Evolutionary conservation across 495 filamentous ascomycete genomes (phyloP), one percentile per base, ranked within the genome.

Genomic region (Aspergillus olivimuriae): DNA sequence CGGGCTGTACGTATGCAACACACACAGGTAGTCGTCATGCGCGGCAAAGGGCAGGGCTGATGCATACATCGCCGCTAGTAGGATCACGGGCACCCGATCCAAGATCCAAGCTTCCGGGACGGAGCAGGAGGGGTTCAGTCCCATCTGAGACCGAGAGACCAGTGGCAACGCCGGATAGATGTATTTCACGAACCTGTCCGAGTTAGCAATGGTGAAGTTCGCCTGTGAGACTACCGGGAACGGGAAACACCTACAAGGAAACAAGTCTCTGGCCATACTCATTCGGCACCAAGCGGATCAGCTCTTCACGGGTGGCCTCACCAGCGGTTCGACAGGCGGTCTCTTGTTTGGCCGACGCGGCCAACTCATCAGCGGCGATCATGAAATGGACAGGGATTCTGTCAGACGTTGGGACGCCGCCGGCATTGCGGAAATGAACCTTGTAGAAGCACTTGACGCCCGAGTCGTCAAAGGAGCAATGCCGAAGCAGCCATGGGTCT

Each of bases 51-150:
- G 57, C 15, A 63, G 45, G 1, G 63, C 58, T 3, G 65, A 55
- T 15, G 61, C 65, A 43, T 65, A 69, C 2, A 69, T 48, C 6
- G 65, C 63, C 1, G 65, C 60, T 0, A 69, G 44, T 11, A 69
- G 54, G 42, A 58, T 53, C 9, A 60, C 48, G 4, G 65, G 60
- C 2, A 57, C 50, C 9, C 44, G 54, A 1, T 51, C 47, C 21
- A 66, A 36, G 1, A 39, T 39, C 28, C 45, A 43, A 2, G 49
- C 32, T 18, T 52, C 51, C 8, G 56, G 56, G n/a, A 54, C 40
- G 18, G 48, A 48, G 37, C 45, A 48, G 17, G 50, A 39, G 2
- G 48, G 38, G 15, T 39, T 48, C 39, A 61, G 39, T 4, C 57
- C 53, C 20, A 63, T 44, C 26, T 60, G 60, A 16, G 55, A 61